Base-by-base conservation (phyloP, 1,284 basidiomycete species). In the Cronartium quercuum region DNA sequence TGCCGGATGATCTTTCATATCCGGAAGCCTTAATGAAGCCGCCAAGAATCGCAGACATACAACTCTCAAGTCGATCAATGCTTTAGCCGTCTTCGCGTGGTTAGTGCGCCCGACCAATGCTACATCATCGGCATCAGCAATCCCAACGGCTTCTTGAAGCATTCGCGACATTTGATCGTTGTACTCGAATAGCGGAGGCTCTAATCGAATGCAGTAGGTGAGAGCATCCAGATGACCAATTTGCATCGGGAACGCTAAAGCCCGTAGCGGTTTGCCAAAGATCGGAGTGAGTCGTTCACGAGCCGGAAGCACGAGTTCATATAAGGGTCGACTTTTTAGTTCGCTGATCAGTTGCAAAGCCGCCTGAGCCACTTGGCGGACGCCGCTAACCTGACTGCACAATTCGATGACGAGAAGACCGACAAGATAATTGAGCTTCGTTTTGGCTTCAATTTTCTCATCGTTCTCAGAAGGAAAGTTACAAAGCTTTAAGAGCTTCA, bases 171-270 rank as follows among this genome's bases (percentile, higher is more conserved):
- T 87, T 82, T 97, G 93, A 75, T 97, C 94, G 78, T 91, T 93
- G 76, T 83, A 83, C 68, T 83, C 83, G 69, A 83, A 82, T 40
- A 84, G 78, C 18, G 83, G 83, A 34, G 82, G 82, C 60, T 79
- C 67, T 24, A 83, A 80, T 68, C 81, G 80, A 76, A 84, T 82
- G 80, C 92, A 91, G 82, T 94, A 99, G 21, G 94, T 91, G 76
- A 99, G 89, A 12, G 94, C 94, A 80, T 98, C 96, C 75, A 99
- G 94, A 86, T 98, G 94, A 40, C 94, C 96, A 75, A 98, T 97
- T 82, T 99, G 96, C 82, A 95, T 92, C 15, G 91, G 87, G 81
- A 98, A 95, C 1, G 94, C 94, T 21, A 99, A 86, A 0, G 96
- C 96, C 71, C 96, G 87, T n/a, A 99, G 86, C 21, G 96, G 96